Percentiles rank a stretch among this genome's conserved stretches.
These are phyloP conservation scores for Paramecium bursaria DNA, from an alignment of 73 alveolate species.

Conservation along the genomic window DNA sequence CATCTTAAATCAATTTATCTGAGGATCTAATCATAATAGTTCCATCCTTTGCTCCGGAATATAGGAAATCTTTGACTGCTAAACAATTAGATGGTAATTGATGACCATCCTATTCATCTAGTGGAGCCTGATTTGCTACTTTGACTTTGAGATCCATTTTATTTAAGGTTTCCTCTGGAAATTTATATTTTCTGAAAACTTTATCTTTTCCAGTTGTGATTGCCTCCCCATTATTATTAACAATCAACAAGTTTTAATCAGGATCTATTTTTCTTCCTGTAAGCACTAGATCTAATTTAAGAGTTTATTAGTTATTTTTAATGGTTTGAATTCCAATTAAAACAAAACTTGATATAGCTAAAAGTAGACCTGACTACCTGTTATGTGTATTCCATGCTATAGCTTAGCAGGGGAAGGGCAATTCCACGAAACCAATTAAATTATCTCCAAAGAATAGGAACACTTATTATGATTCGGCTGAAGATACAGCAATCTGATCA, in stretches of 20 bases:
- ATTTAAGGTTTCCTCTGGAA: slow-evolving; percentile 87
- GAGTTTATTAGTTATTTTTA: not conserved
- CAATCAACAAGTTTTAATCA: slow-evolving; percentile 35
- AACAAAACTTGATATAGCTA: slow-evolving; percentile 21
- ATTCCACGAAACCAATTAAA: slow-evolving; percentile 46
- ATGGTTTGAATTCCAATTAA: not conserved
- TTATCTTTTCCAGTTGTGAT: slow-evolving; percentile 90
- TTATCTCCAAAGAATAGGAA: slow-evolving; percentile 36
- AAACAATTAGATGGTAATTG: slow-evolving; percentile 83
- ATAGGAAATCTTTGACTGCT: slow-evolving; percentile 74
- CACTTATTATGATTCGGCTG: slow-evolving; percentile 3
- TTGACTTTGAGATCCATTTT: slow-evolving; percentile 83
- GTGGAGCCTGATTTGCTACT: slow-evolving; percentile 88
- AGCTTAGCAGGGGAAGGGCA: slow-evolving; percentile 32
- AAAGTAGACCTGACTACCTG: not conserved
- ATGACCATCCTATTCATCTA: slow-evolving; percentile 93
- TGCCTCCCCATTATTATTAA: slow-evolving; percentile 38
- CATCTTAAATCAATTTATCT: slow-evolving; percentile 75
- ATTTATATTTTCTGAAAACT: slow-evolving; percentile 87
- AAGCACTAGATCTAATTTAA: slow-evolving; percentile 42
- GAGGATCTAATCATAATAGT: slow-evolving; percentile 84
- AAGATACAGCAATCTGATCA: slow-evolving; percentile 4
- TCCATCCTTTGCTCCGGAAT: slow-evolving; percentile 95
- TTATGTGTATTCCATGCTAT: slow-evolving; percentile 7
- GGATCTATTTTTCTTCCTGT: slow-evolving; percentile 65